phyloP scores from a whole-genome alignment of 2,329 filamentous ascomycete genomes.

The Dichotomopilus funicola region DNA sequence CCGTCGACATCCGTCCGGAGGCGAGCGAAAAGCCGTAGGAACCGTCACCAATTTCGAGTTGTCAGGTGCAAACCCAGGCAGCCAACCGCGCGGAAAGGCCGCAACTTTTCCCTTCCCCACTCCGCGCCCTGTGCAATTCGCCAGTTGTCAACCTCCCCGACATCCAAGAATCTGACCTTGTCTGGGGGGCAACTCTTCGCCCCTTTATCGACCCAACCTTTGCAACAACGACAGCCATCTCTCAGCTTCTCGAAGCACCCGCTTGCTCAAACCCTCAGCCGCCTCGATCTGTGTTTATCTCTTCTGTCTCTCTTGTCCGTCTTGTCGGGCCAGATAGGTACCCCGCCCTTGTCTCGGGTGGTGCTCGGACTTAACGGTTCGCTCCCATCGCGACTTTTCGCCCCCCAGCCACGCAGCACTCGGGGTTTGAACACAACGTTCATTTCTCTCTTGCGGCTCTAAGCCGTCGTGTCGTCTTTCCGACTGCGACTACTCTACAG shows the following conservation, averaged over 20 bases:
- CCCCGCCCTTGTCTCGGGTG: constrained; percentile 8
- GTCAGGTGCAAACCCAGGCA: constrained; percentile 12
- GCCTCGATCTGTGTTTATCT: constrained; percentile 2
- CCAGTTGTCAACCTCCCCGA: background rate
- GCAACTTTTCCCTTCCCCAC: constrained; percentile 3
- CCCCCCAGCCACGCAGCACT: background rate
- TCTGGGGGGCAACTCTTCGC: too few species aligned
- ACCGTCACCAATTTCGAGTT: background rate
- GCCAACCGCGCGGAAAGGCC: constrained; percentile 5
- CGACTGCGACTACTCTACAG: too few species aligned
- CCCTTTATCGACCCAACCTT: too few species aligned
- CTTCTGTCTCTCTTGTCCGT: background rate
- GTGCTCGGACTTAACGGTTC: constrained; percentile 10
- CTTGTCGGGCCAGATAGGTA: constrained; percentile 5
- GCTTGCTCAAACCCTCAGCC: background rate
- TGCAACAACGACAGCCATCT: too few species aligned
- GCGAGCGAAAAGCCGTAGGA: too few species aligned
- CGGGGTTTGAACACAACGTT: background rate
- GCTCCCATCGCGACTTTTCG: background rate
- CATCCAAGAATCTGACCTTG: background rate
- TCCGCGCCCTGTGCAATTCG: background rate
- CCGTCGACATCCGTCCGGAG: background rate
- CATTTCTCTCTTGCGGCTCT: background rate
- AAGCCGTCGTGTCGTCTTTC: background rate
- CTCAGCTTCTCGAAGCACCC: background rate